A percentile compares a stretch with the other conserved stretches of the same genome.
phyloP scores from a whole-genome alignment of 331 rosid species.

The Quercus tomentella region DNA sequence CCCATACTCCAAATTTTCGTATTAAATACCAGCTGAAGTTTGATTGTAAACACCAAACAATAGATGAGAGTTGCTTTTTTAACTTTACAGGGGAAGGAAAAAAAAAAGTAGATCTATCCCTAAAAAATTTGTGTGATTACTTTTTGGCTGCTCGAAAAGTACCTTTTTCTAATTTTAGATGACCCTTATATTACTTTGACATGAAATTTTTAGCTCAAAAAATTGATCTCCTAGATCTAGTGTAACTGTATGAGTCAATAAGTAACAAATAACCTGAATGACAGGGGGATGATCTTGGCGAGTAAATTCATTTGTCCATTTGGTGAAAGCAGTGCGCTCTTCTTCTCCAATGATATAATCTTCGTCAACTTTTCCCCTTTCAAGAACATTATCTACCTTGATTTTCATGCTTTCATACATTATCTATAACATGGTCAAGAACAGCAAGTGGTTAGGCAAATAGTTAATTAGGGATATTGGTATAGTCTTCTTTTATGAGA shows the following conservation, averaged over 20 bases:
- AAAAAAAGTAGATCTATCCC: no score
- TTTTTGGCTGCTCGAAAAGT: no score
- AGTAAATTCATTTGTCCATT: slow-evolving; percentile 31
- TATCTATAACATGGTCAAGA: slow-evolving; percentile 2
- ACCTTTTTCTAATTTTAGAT: not conserved
- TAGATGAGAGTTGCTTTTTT: no score
- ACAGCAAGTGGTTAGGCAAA: not conserved
- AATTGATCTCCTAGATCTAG: no score
- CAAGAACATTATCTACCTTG: slow-evolving; percentile 20
- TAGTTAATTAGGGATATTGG: not conserved
- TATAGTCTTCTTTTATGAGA: no score
- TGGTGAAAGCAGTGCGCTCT: slow-evolving; percentile 12
- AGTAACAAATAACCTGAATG: slow-evolving; percentile 14
- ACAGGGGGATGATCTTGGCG: slow-evolving; percentile 33
- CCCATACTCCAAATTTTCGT: not conserved
- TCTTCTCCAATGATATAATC: slow-evolving; percentile 8
- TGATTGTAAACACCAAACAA: no score
- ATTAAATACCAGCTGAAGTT: not conserved
- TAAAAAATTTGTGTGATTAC: no score
- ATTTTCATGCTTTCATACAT: slow-evolving; percentile 35
- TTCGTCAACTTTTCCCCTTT: slow-evolving; percentile 16
- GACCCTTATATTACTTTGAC: not conserved
- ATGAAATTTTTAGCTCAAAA: no score
- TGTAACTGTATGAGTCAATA: no score
- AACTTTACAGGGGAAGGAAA: no score